phyloP scores from a whole-genome alignment of 2,329 filamentous ascomycete species.

The Fusarium sp. region DNA sequence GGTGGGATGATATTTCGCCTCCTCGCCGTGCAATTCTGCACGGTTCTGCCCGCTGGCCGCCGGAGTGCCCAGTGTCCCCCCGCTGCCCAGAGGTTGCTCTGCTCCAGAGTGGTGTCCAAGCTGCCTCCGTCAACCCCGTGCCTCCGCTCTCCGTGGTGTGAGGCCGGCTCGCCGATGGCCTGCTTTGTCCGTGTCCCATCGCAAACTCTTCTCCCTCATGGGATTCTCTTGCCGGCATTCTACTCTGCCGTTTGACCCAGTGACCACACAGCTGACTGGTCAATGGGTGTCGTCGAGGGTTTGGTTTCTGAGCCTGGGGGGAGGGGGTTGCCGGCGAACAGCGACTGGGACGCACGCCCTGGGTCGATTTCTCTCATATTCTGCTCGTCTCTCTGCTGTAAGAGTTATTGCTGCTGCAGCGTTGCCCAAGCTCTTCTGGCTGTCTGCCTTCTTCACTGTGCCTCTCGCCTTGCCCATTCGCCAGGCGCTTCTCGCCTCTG shows the following conservation, averaged over 20 bases:
- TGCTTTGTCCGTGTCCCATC: slow-evolving; percentile 35
- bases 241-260: slow-evolving; percentile 17
- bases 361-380: slow-evolving; percentile 8
- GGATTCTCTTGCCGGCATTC: slow-evolving; percentile 34
- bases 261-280: slow-evolving; percentile 34
- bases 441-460: slow-evolving; percentile 16
- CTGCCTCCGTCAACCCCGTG: slow-evolving; percentile 21
- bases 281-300: slow-evolving; percentile 21
- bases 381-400: slow-evolving; percentile 21
- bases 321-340: slow-evolving; percentile 18
- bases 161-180: slow-evolving; percentile 37
- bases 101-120: slow-evolving; percentile 29
- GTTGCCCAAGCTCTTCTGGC: slow-evolving; percentile 19
- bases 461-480: background rate
- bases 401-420: slow-evolving; percentile 12
- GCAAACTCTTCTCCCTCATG: slow-evolving; percentile 27
- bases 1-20: slow-evolving; percentile 44
- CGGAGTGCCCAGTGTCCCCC: slow-evolving; percentile 34
- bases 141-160: slow-evolving; percentile 39
- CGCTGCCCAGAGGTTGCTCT: slow-evolving; percentile 29
- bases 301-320: slow-evolving; percentile 8
- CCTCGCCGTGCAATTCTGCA: slow-evolving; percentile 42
- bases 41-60: slow-evolving; percentile 41
- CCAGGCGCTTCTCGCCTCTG: background rate
- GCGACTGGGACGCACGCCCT: slow-evolving; percentile 14